These are phyloP conservation scores for Amanita muscaria DNA, from an alignment of 768 basidiomycete species.

Conservation along the genomic window DNA sequence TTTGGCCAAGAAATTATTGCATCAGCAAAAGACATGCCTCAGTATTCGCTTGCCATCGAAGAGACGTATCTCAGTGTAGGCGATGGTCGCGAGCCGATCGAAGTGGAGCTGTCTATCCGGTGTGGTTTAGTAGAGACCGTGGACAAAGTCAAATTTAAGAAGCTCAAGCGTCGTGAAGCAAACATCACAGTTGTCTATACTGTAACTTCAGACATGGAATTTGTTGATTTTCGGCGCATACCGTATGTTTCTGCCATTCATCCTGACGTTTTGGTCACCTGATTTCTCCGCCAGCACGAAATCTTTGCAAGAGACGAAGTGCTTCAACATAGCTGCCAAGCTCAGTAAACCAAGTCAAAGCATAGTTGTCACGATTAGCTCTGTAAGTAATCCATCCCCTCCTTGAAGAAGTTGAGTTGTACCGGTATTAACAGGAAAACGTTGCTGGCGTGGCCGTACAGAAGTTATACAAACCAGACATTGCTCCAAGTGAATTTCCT, in stretches of 20 bases:
- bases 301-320: conserved; percentile 47
- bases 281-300: conserved; percentile 45
- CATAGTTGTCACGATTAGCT: conserved; percentile 48
- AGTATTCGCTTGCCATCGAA: conserved; percentile 45
- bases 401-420: too few relatives aligned
- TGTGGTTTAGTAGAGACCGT: conserved; percentile 40
- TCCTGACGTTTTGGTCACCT: not conserved
- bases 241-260: conserved; percentile 34
- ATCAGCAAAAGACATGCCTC: conserved; percentile 54
- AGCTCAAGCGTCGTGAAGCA: conserved; percentile 32
- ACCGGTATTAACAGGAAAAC: too few relatives aligned
- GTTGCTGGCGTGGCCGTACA: conserved; percentile 57
- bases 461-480: conserved; percentile 46
- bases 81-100: conserved; percentile 43
- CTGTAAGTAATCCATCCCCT: too few relatives aligned
- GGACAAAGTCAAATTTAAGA: conserved; percentile 23
- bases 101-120: conserved; percentile 45
- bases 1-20: conserved; percentile 67
- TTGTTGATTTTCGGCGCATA: conserved; percentile 75
- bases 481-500: conserved; percentile 51
- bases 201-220: conserved; percentile 63
- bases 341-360: conserved; percentile 73
- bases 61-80: conserved; percentile 36
- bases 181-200: conserved; percentile 70
- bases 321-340: conserved; percentile 48